Evolutionary conservation across 352 stramenopile species (phyloP).

Genomic region (Peronosclerospora sorghi): DNA sequence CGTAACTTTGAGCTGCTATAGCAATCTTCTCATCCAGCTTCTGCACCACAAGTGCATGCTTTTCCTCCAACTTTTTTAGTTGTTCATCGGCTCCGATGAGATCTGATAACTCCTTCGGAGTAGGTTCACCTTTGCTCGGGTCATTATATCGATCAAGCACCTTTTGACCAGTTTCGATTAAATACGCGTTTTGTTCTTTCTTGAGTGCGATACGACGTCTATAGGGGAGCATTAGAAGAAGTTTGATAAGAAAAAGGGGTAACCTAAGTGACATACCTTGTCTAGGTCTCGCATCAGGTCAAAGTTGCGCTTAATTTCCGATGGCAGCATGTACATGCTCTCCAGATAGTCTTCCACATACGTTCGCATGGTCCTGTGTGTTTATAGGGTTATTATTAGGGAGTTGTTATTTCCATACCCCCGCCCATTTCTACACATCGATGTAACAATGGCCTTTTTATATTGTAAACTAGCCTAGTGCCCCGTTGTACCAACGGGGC

Average conservation of each 20-base stretch:
- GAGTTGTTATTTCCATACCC: too few relatives aligned
- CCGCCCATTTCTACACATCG: too few relatives aligned
- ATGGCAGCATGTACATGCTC: constrained; percentile 85
- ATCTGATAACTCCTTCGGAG: constrained; percentile 47
- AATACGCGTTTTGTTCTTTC: constrained; percentile 48
- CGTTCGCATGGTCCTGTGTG: constrained; percentile 60
- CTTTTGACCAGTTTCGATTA: constrained; percentile 41
- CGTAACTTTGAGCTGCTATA: constrained; percentile 78
- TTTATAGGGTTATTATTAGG: too few relatives aligned
- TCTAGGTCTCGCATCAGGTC: constrained; percentile 83
- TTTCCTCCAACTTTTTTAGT: constrained; percentile 33
- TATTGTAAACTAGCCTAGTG: too few relatives aligned
- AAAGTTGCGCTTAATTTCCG: constrained; percentile 85
- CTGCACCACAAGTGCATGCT: constrained; percentile 64
- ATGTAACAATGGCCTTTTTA: too few relatives aligned
- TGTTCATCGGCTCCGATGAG: constrained; percentile 50
- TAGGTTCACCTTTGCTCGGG: constrained; percentile 31
- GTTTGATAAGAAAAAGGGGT: background rate
- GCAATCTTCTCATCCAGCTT: constrained; percentile 84
- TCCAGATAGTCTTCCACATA: constrained; percentile 83
- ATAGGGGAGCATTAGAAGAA: background rate
- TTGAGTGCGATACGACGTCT: constrained; percentile 76
- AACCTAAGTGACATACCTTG: constrained; percentile 31
- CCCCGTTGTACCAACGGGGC: too few relatives aligned
- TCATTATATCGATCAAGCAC: constrained; percentile 54